These are phyloP conservation scores for Phytophthora pinifolia DNA, from an alignment of 352 stramenopile species.

Conservation along the genomic window DNA sequence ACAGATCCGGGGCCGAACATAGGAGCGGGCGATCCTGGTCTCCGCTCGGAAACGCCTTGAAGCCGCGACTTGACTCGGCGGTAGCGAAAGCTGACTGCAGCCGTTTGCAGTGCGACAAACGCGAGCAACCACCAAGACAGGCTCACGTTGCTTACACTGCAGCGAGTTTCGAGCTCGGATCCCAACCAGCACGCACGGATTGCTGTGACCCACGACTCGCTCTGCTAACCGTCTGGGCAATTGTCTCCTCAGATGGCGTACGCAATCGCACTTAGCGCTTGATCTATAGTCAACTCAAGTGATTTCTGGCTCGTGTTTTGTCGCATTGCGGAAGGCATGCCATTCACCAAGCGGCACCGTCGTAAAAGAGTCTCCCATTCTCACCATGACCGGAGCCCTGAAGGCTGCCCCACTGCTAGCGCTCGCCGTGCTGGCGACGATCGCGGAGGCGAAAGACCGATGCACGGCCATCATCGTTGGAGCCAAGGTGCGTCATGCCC, in stretches of 20 bases:
- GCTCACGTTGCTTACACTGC: conserved; percentile 6
- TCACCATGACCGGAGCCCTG: conserved; percentile 12
- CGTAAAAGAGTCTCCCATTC: conserved; percentile 6
- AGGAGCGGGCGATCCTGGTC: conserved; percentile 1
- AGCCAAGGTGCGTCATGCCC: conserved; percentile 44
- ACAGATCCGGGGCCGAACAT: background rate
- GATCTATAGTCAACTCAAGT: too few species aligned
- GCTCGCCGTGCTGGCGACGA: conserved; percentile 19
- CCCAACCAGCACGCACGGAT: background rate
- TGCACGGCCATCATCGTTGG: conserved; percentile 83
- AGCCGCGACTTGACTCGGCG: background rate
- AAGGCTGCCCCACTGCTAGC: conserved; percentile 9
- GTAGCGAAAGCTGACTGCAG: background rate
- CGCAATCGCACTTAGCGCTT: too few species aligned
- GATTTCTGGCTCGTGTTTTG: too few species aligned
- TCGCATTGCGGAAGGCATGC: too few species aligned
- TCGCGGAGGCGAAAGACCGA: conserved; percentile 45
- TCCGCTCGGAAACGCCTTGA: background rate
- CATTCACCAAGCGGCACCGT: conserved; percentile 6
- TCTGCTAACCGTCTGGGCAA: too few species aligned
- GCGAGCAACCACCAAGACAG: conserved; percentile 1
- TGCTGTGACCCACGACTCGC: too few species aligned
- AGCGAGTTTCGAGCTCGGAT: conserved; percentile 1
- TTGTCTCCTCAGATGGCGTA: too few species aligned
- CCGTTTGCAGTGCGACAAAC: too few species aligned